Percentiles rank a stretch among this genome's conserved stretches.
These are phyloP conservation scores for Cyberlindnera nakhonratchasimensis DNA, from an alignment of 805 yeast genomes.

Conservation along the genomic window DNA sequence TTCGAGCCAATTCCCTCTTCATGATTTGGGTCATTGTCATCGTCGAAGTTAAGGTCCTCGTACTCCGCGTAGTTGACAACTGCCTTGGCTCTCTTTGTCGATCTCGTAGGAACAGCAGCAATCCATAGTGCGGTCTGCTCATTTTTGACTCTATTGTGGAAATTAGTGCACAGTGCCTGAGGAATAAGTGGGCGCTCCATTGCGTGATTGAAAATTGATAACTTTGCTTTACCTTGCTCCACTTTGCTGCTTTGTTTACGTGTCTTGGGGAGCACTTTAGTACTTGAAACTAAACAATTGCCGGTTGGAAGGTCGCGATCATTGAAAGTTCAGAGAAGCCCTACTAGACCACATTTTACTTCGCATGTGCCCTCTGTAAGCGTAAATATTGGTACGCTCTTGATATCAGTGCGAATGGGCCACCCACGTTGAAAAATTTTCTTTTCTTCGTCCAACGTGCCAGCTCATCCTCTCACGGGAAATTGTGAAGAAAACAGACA, in stretches of 20 bases:
- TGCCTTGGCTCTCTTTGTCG: constrained; percentile 67
- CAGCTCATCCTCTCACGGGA: not conserved
- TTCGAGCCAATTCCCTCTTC: constrained; percentile 16
- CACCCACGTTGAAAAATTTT: constrained; percentile 6
- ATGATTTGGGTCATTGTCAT: constrained; percentile 39
- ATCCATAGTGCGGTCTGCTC: constrained; percentile 70
- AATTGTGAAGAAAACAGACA: not conserved
- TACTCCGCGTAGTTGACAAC: constrained; percentile 82
- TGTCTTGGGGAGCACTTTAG: no score
- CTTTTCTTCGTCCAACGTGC: constrained; percentile 5
- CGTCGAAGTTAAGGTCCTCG: constrained; percentile 60
- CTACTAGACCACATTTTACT: constrained; percentile 1
- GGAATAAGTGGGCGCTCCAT: constrained; percentile 42
- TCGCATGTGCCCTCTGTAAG: not conserved
- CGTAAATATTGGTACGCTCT: constrained; percentile 3
- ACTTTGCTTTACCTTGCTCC: no score
- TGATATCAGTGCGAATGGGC: not conserved
- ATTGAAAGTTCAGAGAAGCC: constrained; percentile 1
- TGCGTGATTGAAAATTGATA: not conserved
- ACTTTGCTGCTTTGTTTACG: not conserved
- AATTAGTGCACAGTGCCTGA: constrained; percentile 78
- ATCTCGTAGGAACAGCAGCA: constrained; percentile 71
- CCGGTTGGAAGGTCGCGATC: no score
- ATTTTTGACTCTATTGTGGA: constrained; percentile 67
- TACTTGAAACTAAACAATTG: no score